Percentiles rank a stretch among this genome's conserved stretches.
Conservation (phyloP, 2,329 filamentous ascomycete genomes). For the Rhynchosporium graminicola region DNA sequence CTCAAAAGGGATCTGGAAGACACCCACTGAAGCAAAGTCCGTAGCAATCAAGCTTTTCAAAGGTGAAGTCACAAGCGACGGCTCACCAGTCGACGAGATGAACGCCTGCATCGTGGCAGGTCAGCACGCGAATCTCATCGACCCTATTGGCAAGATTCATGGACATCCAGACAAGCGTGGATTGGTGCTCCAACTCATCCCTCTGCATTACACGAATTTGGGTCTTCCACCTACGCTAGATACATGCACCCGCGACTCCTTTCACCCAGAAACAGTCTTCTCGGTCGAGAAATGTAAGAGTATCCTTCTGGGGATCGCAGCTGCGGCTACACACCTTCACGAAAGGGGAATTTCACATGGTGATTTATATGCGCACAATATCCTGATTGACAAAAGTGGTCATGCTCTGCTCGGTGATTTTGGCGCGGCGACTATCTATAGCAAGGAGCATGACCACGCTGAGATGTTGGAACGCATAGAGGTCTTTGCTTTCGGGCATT, state of each 20-base stretch:
- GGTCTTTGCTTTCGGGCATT: slow-evolving; percentile 50
- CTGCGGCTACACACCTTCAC: slow-evolving; percentile 49
- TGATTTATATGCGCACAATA: slow-evolving; percentile 51
- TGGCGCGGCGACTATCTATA: slow-evolving; percentile 50
- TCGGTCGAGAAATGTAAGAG: slow-evolving; percentile 39
- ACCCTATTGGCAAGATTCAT: slow-evolving; percentile 47
- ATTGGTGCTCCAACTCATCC: slow-evolving; percentile 51
- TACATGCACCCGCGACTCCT: slow-evolving; percentile 50
- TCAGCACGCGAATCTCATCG: slow-evolving; percentile 49
- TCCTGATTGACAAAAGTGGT: slow-evolving; percentile 44
- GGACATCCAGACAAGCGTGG: slow-evolving; percentile 46
- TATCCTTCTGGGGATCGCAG: slow-evolving; percentile 46
- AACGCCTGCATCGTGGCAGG: slow-evolving; percentile 49
- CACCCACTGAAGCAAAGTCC: slow-evolving; percentile 38
- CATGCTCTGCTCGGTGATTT: slow-evolving; percentile 52
- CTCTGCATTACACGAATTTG: slow-evolving; percentile 46
- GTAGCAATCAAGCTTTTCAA: slow-evolving; percentile 53
- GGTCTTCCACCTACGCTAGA: slow-evolving; percentile 48
- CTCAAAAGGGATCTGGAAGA: slow-evolving; percentile 45
- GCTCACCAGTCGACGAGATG: slow-evolving; percentile 52
- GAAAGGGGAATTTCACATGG: slow-evolving; percentile 48
- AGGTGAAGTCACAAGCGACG: slow-evolving; percentile 50
- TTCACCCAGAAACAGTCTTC: slow-evolving; percentile 40
- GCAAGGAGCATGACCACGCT: slow-evolving; percentile 29
- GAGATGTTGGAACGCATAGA: slow-evolving; percentile 47